Conservation (phyloP, 1,284 basidiomycete species). For the Irpex rosettiformis region DNA sequence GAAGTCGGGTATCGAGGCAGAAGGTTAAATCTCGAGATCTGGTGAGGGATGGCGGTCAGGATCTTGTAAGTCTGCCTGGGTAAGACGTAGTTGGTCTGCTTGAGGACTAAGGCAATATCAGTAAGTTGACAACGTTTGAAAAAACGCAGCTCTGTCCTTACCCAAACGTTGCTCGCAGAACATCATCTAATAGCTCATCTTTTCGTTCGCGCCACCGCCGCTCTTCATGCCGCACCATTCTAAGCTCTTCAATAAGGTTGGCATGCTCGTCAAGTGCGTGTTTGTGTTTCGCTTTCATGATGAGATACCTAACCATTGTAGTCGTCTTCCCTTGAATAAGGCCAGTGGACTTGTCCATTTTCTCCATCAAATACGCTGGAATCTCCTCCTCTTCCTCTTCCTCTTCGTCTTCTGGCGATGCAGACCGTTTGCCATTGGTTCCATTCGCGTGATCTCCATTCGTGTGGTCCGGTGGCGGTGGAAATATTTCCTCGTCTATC, state of each 20-base stretch:
- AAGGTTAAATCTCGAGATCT: neutral
- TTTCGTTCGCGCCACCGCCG: slow-evolving; percentile 30
- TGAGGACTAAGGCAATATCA: slow-evolving; percentile 1
- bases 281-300: slow-evolving; percentile 72
- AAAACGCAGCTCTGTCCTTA: slow-evolving; percentile 10
- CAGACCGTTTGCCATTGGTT: slow-evolving; percentile 15
- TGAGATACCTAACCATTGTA: slow-evolving; percentile 64
- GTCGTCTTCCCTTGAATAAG: slow-evolving; percentile 59
- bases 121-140: neutral
- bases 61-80: neutral
- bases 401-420: slow-evolving; percentile 26
- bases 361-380: slow-evolving; percentile 46
- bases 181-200: slow-evolving; percentile 27
- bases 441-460: slow-evolving; percentile 13
- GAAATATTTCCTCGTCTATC: slow-evolving; percentile 25
- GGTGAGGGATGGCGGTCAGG: neutral
- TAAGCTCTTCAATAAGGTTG: slow-evolving; percentile 58
- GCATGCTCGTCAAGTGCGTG: slow-evolving; percentile 63
- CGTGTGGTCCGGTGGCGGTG: slow-evolving; percentile 20
- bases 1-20: neutral
- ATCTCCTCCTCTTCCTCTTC: slow-evolving; percentile 34
- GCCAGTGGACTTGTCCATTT: slow-evolving; percentile 51
- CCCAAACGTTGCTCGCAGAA: slow-evolving; percentile 27
- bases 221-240: slow-evolving; percentile 49
- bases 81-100: slow-evolving; percentile 5